These are phyloP conservation scores for Berberis thunbergii DNA, from an alignment of 164 flowering plant species.

Conservation along the genomic window DNA sequence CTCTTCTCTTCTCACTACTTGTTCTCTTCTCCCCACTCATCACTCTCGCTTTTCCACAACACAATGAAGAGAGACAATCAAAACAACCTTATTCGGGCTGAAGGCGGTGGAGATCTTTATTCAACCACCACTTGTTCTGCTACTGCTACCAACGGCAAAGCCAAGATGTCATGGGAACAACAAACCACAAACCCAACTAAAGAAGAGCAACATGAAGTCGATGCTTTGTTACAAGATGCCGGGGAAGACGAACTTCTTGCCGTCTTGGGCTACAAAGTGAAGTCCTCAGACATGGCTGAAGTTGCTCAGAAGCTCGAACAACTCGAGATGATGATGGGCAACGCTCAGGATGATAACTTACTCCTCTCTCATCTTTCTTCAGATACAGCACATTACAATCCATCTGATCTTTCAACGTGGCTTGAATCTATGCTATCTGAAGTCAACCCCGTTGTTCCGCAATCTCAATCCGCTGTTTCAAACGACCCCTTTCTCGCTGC, in stretches of 20 bases:
- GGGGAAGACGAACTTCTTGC: slow-evolving; percentile 71
- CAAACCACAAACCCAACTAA: slow-evolving; percentile 4
- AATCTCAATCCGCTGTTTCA: neutral
- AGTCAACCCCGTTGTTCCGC: slow-evolving; percentile 22
- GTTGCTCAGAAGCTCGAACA: slow-evolving; percentile 76
- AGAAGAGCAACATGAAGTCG: neutral
- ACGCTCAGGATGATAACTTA: slow-evolving; percentile 36
- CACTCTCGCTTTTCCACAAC: neutral
- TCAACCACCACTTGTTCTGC: slow-evolving; percentile 2
- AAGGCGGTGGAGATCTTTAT: neutral
- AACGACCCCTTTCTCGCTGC: slow-evolving; percentile 14
- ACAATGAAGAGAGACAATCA: neutral
- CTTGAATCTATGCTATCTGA: slow-evolving; percentile 64
- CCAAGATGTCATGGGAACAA: slow-evolving; percentile 37
- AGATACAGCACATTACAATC: slow-evolving; percentile 76
- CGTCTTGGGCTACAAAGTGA: slow-evolving; percentile 69
- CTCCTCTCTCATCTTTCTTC: slow-evolving; percentile 36
- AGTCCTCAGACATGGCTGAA: slow-evolving; percentile 66
- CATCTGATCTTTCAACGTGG: slow-evolving; percentile 69
- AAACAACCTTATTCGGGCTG: neutral
- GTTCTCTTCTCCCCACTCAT: neutral
- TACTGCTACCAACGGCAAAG: neutral
- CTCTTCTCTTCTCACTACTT: neutral
- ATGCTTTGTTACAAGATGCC: slow-evolving; percentile 18
- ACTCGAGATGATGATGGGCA: slow-evolving; percentile 57